Evolutionary conservation across 1,139 yeast species (phyloP), one percentile per base, ranked within the genome.

Genomic region (Sugiyamaella pinicola): DNA sequence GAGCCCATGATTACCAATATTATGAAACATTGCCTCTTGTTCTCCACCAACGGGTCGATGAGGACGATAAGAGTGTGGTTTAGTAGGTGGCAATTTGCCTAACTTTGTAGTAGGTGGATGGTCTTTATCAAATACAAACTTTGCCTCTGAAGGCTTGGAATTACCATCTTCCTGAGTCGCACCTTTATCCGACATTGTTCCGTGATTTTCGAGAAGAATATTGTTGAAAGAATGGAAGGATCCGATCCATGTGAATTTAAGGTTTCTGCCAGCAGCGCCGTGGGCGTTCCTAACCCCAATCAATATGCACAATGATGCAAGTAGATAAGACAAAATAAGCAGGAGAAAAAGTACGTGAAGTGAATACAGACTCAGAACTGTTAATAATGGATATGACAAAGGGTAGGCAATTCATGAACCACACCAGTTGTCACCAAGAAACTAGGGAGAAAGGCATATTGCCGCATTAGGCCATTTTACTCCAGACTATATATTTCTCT

Each of bases 41-140:
- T 17, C 21, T 7, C 28, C 38, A 3, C 12, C 13, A 22, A 6
- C 31, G 2, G 26, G 13, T 18, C 18, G 26, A 35, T 46, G 37
- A 24, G 49, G 49, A 17, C 49, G 42, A 24, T 46, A 46, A 26
- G 49, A 46, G 21, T 46, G 49, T 12, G 49, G 49, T 40, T 46
- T 35, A 4, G 49, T 37, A 12, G 49, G 49, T 6, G 44, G 43
- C n/a, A 38, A 26, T n/a, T 26, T 19, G n/a, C 49, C 49, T 28
- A 28, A 39, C 18, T 28, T 24, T 4, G 49, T 46, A 28, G 22
- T 19, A 9, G 44, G 44, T n/a, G 37, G 44, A 37, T 37, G 38
- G 24, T 46, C 43, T 26, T 46, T 46, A 15, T 39, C 43, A 29
- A 46, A 39, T 6, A 13, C 18, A 15, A 37, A 28, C 28, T 46